These are phyloP conservation scores for Avena atlantica DNA, from an alignment of 176 grass and related monocot genomes.

Conservation along the genomic window DNA sequence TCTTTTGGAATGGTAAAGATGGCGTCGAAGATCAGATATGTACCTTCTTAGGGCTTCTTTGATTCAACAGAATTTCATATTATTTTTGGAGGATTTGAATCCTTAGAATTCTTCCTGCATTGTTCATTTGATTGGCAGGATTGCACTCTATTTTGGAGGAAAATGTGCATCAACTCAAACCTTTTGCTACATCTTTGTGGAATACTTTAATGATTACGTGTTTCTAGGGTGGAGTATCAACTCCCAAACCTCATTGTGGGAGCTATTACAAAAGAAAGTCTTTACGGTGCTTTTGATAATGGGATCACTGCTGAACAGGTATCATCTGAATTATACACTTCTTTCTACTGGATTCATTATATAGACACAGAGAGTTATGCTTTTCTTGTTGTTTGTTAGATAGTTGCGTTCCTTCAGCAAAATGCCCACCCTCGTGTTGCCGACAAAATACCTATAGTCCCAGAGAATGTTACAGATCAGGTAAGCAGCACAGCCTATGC, in stretches of 20 bases:
- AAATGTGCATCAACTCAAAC: no score
- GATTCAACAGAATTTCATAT: no score
- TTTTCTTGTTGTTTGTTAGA: constrained; percentile 46
- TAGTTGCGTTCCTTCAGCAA: constrained; percentile 92
- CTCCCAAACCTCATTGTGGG: constrained; percentile 91
- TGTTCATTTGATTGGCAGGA: no score
- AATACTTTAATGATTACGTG: constrained; percentile 7
- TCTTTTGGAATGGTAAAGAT: no score
- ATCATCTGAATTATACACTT: constrained; percentile 33
- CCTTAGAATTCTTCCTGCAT: no score
- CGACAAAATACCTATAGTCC: constrained; percentile 68
- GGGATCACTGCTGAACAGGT: constrained; percentile 94
- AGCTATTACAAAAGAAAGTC: constrained; percentile 93
- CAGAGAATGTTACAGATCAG: constrained; percentile 92
- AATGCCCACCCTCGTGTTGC: constrained; percentile 88
- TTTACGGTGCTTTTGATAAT: constrained; percentile 93
- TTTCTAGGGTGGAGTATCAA: constrained; percentile 89
- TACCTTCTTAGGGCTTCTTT: no score
- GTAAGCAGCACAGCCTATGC: constrained; percentile 16
- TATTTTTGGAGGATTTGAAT: no score
- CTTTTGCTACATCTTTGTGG: not conserved
- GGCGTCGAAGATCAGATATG: no score
- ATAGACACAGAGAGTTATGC: not conserved
- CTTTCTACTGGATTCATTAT: constrained; percentile 13
- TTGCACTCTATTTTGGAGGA: not conserved